Evolutionary conservation across 2,329 filamentous ascomycete species (phyloP).

Genomic region (Microsporum ferrugineum): DNA sequence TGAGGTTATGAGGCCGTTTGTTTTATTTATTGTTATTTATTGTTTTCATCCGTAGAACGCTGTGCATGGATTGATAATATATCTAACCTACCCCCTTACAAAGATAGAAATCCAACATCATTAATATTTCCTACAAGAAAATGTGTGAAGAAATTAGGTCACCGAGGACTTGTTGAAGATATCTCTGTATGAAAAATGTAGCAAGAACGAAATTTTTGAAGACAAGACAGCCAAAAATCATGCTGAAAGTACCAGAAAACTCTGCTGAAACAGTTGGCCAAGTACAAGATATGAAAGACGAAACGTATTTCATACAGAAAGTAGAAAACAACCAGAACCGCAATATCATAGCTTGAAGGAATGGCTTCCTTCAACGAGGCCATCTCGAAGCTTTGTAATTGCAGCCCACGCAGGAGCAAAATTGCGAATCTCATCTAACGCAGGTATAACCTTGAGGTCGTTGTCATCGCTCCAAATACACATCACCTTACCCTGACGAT

Average conservation of each 20-base stretch:
- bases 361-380: conserved; percentile 70
- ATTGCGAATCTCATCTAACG: conserved; percentile 64
- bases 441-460: conserved; percentile 58
- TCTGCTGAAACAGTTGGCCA: not conserved
- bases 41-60: not conserved
- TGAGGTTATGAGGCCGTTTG: not conserved
- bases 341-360: conserved; percentile 35
- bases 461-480: conserved; percentile 90
- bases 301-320: not conserved
- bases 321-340: not conserved
- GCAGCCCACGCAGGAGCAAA: conserved; percentile 73
- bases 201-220: not conserved
- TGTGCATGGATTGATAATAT: conserved; percentile 1
- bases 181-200: not conserved
- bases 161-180: not conserved
- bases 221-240: not conserved
- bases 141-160: not conserved
- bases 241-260: not conserved
- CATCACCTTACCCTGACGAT: conserved; percentile 53
- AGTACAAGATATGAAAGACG: not conserved
- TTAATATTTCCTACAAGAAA: not conserved
- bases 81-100: not conserved
- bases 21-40: not conserved
- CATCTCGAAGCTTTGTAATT: conserved; percentile 62
- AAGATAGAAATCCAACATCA: not conserved